phyloP scores from a whole-genome alignment of 345 rosid genomes.

The Brassica juncea region DNA sequence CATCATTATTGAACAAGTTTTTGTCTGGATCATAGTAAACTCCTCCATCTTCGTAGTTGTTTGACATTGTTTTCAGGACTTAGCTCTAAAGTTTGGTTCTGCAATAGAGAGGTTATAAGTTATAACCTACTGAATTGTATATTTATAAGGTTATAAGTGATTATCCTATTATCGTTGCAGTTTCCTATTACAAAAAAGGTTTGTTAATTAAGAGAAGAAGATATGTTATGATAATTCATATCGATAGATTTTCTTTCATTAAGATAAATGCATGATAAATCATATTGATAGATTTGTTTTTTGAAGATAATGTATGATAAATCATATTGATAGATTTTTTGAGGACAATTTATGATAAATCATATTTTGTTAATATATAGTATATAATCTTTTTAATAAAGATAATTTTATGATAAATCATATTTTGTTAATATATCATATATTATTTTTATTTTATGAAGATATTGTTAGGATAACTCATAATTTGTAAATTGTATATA shows the following conservation, averaged over 20 bases:
- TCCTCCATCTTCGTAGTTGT: not conserved
- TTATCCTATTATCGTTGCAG: not conserved
- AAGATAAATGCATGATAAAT: no score
- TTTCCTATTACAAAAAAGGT: not conserved
- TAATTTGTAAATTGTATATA: no score
- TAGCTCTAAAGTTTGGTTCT: not conserved
- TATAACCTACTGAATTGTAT: not conserved
- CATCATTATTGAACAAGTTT: not conserved
- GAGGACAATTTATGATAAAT: no score
- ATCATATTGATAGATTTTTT: no score
- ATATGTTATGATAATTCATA: not conserved
- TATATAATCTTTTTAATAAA: no score
- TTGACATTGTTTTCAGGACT: not conserved
- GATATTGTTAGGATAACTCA: no score
- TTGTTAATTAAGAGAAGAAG: not conserved
- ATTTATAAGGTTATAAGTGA: not conserved
- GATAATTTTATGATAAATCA: not conserved
- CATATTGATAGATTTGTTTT: no score
- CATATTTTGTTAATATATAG: no score
- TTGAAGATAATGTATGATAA: no score
- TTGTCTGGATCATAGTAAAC: not conserved
- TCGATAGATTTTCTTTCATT: no score
- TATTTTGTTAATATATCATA: no score
- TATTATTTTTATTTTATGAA: no score
- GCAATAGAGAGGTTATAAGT: not conserved